A percentile compares a stretch with the other conserved stretches of the same genome.
These are phyloP conservation scores for Aristolochia contorta DNA, from an alignment of 164 flowering plant species.

Conservation along the genomic window DNA sequence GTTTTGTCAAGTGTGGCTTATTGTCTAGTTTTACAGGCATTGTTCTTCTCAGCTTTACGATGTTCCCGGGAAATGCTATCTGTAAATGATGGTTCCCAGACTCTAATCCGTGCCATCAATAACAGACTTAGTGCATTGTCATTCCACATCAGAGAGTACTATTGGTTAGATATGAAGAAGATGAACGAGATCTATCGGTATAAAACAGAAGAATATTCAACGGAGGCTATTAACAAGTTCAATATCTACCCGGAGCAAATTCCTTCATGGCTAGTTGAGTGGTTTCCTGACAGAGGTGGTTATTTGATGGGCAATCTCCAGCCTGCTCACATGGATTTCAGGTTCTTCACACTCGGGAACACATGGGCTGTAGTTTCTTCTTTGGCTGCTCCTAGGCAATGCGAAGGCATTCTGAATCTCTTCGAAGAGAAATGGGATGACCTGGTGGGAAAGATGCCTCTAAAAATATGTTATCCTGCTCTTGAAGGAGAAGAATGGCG, in stretches of 20 bases:
- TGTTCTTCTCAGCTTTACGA: conserved; percentile 73
- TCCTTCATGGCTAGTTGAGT: conserved; percentile 78
- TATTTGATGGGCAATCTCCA: conserved; percentile 83
- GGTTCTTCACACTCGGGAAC: conserved; percentile 87
- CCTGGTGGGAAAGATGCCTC: conserved; percentile 72
- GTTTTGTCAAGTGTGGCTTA: not conserved
- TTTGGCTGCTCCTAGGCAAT: conserved; percentile 66
- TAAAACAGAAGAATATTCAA: conserved; percentile 87
- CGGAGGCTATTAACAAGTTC: conserved; percentile 81
- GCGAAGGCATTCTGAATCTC: conserved; percentile 60
- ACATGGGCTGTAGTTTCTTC: conserved; percentile 89
- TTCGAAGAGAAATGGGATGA: conserved; percentile 89
- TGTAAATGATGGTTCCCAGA: conserved; percentile 58
- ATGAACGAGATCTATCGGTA: conserved; percentile 87
- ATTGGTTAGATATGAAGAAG: conserved; percentile 83
- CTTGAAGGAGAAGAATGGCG: conserved; percentile 82
- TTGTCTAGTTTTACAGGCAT: conserved; percentile 39
- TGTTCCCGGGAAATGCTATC: conserved; percentile 81
- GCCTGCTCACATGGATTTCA: conserved; percentile 94
- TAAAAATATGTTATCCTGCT: conserved; percentile 82
- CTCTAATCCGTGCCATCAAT: conserved; percentile 59
- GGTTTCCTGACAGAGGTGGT: conserved; percentile 84
- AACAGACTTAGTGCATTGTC: conserved; percentile 88
- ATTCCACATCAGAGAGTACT: conserved; percentile 81
- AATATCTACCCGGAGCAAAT: conserved; percentile 92